Evolutionary conservation across 495 filamentous ascomycete genomes (phyloP).

Genomic region (Penicillium coprophilum): DNA sequence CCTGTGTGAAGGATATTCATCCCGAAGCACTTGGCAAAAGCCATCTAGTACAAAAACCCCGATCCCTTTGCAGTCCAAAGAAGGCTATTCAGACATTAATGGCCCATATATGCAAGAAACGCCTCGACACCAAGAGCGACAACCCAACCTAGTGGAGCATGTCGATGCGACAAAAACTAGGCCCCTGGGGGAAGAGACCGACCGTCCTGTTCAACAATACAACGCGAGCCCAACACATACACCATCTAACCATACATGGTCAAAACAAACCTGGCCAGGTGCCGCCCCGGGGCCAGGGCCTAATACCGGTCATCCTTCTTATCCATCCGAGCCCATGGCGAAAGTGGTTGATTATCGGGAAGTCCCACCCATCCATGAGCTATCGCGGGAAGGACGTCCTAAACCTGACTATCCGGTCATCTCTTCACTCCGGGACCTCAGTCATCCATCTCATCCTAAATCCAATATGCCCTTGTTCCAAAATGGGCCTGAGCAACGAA

Average conservation of each 20-base stretch:
- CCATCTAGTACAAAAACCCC: constrained; percentile 59
- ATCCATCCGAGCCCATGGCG: constrained; percentile 37
- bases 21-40: constrained; percentile 70
- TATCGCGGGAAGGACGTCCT: constrained; percentile 40
- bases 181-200: constrained; percentile 47
- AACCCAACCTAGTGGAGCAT: constrained; percentile 36
- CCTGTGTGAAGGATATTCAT: constrained; percentile 90
- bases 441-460: constrained; percentile 39
- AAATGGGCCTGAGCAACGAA: constrained; percentile 37
- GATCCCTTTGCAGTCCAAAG: constrained; percentile 83
- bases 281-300: not conserved
- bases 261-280: constrained; percentile 41
- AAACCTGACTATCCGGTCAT: constrained; percentile 47
- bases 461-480: constrained; percentile 40
- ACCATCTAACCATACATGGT: constrained; percentile 37
- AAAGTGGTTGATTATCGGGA: constrained; percentile 46
- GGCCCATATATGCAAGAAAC: constrained; percentile 50
- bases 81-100: constrained; percentile 59
- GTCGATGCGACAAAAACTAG: constrained; percentile 42
- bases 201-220: constrained; percentile 38
- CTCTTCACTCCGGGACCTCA: constrained; percentile 44
- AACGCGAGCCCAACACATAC: constrained; percentile 41
- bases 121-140: constrained; percentile 46
- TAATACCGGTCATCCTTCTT: constrained; percentile 31
- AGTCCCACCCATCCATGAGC: constrained; percentile 46